phyloP scores from a whole-genome alignment of 208 protist genomes.

The Crithidia brevicula region DNA sequence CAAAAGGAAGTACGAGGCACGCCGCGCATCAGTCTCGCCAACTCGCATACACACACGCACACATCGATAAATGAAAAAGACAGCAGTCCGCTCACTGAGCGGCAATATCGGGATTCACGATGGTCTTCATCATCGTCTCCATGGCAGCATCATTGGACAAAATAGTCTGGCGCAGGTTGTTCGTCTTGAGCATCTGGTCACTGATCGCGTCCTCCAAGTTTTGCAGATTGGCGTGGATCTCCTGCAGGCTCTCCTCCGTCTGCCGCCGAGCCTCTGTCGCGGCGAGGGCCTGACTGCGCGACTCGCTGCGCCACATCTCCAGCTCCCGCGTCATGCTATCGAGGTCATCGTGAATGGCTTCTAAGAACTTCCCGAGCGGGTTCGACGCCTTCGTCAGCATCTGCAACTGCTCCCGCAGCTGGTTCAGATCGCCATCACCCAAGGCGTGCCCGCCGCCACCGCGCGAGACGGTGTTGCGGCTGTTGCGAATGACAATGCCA shows the following conservation, averaged over 20 bases:
- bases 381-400: conserved; percentile 91
- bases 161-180: conserved; percentile 77
- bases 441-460: conserved; percentile 41
- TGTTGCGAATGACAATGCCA: conserved; percentile 79
- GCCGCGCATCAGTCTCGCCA: too few species aligned
- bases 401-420: conserved; percentile 88
- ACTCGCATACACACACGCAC: too few species aligned
- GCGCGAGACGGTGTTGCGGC: conserved; percentile 36
- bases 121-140: conserved; percentile 81
- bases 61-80: not conserved
- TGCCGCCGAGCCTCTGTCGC: conserved; percentile 78
- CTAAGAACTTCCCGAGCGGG: conserved; percentile 86
- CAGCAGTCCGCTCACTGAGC: conserved; percentile 11
- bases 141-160: conserved; percentile 84
- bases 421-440: conserved; percentile 74
- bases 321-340: conserved; percentile 90
- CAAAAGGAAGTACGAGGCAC: too few species aligned
- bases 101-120: conserved; percentile 74
- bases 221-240: conserved; percentile 80
- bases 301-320: conserved; percentile 91
- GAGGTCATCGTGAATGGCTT: conserved; percentile 89
- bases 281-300: conserved; percentile 78
- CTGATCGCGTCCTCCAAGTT: conserved; percentile 87
- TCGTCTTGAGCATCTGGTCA: conserved; percentile 89
- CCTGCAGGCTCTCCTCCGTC: conserved; percentile 85